A percentile compares a stretch with the other conserved stretches of the same genome.
phyloP scores from a whole-genome alignment of 768 basidiomycete species.

The Chlorophyllum brunneum region DNA sequence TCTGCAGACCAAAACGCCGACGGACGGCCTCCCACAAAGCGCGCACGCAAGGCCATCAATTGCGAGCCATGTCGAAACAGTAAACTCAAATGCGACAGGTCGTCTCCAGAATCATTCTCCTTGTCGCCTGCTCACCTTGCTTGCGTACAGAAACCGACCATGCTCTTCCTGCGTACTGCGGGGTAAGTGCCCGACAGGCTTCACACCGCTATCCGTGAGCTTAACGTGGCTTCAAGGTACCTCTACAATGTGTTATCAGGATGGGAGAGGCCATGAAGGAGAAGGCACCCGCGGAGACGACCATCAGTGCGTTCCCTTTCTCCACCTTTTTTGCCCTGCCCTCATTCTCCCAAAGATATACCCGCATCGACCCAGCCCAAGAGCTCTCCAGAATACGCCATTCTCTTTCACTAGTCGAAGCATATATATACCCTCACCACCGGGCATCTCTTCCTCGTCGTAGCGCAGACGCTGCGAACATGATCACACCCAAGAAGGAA shows the following conservation, averaged over 20 bases:
- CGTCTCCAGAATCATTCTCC: conserved; percentile 12
- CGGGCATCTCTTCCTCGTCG: conserved; percentile 32
- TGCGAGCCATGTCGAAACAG: conserved; percentile 85
- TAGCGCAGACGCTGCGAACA: conserved; percentile 29
- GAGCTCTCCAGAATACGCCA: conserved; percentile 69
- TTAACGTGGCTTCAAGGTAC: conserved; percentile 50
- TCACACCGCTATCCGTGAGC: conserved; percentile 22
- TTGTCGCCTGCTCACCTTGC: conserved; percentile 3
- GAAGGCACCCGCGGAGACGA: conserved; percentile 54
- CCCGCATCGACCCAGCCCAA: conserved; percentile 57
- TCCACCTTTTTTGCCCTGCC: conserved; percentile 14
- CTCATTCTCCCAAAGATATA: conserved; percentile 28
- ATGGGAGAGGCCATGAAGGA: conserved; percentile 60
- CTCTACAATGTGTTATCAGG: conserved; percentile 76
- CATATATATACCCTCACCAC: conserved; percentile 48
- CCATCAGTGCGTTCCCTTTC: conserved; percentile 37
- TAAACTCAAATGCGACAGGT: conserved; percentile 90
- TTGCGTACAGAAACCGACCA: conserved; percentile 64
- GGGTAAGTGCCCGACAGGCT: conserved; percentile 39
- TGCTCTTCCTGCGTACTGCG: conserved; percentile 84
- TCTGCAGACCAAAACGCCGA: conserved; percentile 43
- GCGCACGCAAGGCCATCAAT: conserved; percentile 84
- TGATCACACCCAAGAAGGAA: conserved; percentile 52
- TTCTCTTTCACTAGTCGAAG: conserved; percentile 63
- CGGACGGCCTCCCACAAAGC: conserved; percentile 69